phyloP scores from a whole-genome alignment of 805 yeast species.

The Peterozyma toletana region DNA sequence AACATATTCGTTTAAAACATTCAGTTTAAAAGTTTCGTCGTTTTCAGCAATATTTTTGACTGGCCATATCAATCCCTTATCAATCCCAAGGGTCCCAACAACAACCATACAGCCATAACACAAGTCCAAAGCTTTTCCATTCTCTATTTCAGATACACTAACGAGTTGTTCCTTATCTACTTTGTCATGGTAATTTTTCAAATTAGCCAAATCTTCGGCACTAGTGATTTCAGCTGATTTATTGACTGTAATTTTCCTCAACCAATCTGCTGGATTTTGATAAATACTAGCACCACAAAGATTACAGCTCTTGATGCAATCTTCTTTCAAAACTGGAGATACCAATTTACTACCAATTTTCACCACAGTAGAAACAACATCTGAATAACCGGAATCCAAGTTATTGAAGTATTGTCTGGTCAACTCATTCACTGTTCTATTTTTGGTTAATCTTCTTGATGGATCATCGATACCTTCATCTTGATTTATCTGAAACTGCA shows the following conservation, averaged over 20 bases:
- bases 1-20: conserved; percentile 20
- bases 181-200: conserved; percentile 14
- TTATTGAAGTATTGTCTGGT: conserved; percentile 63
- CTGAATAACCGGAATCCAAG: conserved; percentile 75
- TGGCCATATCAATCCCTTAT: conserved; percentile 23
- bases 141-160: conserved; percentile 7
- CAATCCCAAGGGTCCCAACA: conserved; percentile 34
- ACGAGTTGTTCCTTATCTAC: conserved; percentile 5
- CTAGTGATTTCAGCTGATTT: conserved; percentile 41
- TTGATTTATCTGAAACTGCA: conserved; percentile 17
- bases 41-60: conserved; percentile 8
- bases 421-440: conserved; percentile 77
- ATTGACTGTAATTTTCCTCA: conserved; percentile 58
- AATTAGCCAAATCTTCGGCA: conserved; percentile 29
- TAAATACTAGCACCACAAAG: conserved; percentile 52
- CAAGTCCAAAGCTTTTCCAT: conserved; percentile 20
- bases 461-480: conserved; percentile 13
- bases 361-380: conserved; percentile 87
- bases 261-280: conserved; percentile 59
- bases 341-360: conserved; percentile 77
- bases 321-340: conserved; percentile 26
- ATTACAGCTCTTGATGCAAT: conserved; percentile 29
- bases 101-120: conserved; percentile 78
- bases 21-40: conserved; percentile 10
- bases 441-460: conserved; percentile 43